Evolutionary conservation across 441 rosid genomes (phyloP), one percentile per base, ranked within the genome.

Genomic region (Eruca vesicaria): DNA sequence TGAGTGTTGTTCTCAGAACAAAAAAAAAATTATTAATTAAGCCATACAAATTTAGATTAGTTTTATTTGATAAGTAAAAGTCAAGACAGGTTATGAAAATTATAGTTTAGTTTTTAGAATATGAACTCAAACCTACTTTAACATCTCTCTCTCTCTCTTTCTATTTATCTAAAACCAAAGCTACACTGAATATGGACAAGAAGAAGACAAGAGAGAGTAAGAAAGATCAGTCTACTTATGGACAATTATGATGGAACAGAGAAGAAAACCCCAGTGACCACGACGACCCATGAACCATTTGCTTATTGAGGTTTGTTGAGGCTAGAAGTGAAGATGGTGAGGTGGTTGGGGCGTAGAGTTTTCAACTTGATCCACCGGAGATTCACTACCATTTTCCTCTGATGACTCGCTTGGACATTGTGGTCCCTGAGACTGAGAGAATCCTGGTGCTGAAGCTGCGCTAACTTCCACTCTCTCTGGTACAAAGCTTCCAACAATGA

Each of bases 401-500:
- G 94, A 93, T 8, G 97, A 86, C 31, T 88, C 93, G 6, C 91
- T 93, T 5, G 98, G 86, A 6, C 36, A 62, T 58, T 71, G 80
- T 15, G 71, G 85, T 71, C 92, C 97, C 48, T 85, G 88, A 45
- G 97, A 86, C 19, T 88, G 80, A 72, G 97, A 88, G 76, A 15
- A 45, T 45, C 19, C 53, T 45, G 53, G 9, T 45, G n/a, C n/a
- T n/a, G n/a, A n/a, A n/a, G n/a, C n/a, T n/a, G n/a, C n/a, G n/a
- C n/a, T n/a, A n/a, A n/a, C n/a, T n/a, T n/a, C n/a, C n/a, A n/a
- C n/a, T n/a, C n/a, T n/a, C n/a, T n/a, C n/a, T 23, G 26, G 26
- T 14, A 87, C 78, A 72, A 93, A 95, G 86, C 97, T 95, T 68
- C 98, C 99, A 26, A 93, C 88, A 59, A 93, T 87, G 12, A 95